Base-by-base conservation (phyloP, 331 rosid genomes). In the Rhamnella rubrinervis region DNA sequence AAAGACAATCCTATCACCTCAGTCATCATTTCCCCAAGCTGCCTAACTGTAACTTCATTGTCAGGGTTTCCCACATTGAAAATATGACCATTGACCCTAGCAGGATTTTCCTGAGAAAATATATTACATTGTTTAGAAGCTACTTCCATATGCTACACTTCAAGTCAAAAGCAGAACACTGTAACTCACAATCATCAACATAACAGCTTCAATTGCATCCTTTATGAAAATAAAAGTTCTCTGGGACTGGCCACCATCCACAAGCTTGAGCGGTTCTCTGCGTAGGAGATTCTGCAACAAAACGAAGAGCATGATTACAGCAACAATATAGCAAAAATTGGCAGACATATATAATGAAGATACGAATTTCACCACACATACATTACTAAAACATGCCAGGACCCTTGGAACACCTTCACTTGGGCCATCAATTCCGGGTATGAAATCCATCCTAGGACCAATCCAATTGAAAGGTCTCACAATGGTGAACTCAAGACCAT, bases 321-420 rank as follows among this genome's bases (percentile, higher is more conserved):
- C 68, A 31, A 66, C 66, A 70, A 71, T 21, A 59, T 26, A 49
- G 35, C 55, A 53, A 14, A 12, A 11, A 38, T 41, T 15, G 8
- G 20, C 3, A 72, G 25, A 65, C 59, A 31, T 58, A 19, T 58
- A 19, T 55, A 57, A 61, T 19, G 7, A 51, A 39, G 8, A 14
- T 62, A 63, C 19, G 21, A 76, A 70, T 1, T 12, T 44, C 8
- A 44, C 26, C n/a, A n/a, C 37, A 72, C 93, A 62, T 60, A 92
- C 98, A 70, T 92, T 90, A 70, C 98, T 92, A 64, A 92, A 92
- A 88, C 98, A 92, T 6, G 98, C 98, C 5, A 92, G 86, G 83
- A 92, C 98, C 62, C 96, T 81, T 3, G 98, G 98, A 82, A 92
- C 98, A 66, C 98, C 98, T 84, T 92, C 98, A 78, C 92, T 88